Conservation (phyloP, 208 protist species). For the Wallacemonas collosoma region DNA sequence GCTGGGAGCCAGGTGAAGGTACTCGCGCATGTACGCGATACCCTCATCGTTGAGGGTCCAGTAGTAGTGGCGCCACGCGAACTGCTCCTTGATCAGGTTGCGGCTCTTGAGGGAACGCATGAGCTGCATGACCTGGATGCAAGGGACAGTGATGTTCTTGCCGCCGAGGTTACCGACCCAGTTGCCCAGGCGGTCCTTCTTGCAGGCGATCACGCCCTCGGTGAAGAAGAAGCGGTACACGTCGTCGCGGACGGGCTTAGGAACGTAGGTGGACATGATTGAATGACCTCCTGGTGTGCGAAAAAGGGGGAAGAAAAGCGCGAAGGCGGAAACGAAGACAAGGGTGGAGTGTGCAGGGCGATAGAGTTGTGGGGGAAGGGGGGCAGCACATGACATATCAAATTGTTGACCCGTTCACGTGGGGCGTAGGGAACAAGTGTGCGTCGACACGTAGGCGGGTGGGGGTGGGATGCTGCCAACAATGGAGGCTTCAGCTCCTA, state of each 20-base stretch:
- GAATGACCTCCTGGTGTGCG: slow-evolving; percentile 11
- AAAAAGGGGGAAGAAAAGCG: not conserved
- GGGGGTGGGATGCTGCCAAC: no score
- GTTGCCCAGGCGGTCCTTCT: slow-evolving; percentile 90
- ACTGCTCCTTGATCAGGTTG: slow-evolving; percentile 93
- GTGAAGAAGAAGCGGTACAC: slow-evolving; percentile 94
- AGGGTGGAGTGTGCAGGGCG: not conserved
- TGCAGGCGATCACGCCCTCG: slow-evolving; percentile 90
- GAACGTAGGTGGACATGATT: slow-evolving; percentile 86
- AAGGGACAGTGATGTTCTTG: slow-evolving; percentile 75
- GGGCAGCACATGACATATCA: not conserved
- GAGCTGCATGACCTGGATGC: slow-evolving; percentile 88
- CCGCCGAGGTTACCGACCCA: slow-evolving; percentile 83
- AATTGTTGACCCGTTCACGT: not conserved
- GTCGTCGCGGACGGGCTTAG: slow-evolving; percentile 79
- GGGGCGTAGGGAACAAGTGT: no score
- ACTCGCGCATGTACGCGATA: slow-evolving; percentile 92
- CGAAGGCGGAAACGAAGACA: not conserved
- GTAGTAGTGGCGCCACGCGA: slow-evolving; percentile 95
- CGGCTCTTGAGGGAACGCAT: slow-evolving; percentile 92
- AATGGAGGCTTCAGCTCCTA: no score
- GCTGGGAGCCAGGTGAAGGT: slow-evolving; percentile 88
- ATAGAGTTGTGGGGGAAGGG: no score
- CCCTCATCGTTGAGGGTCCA: slow-evolving; percentile 94
- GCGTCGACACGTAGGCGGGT: no score